phyloP scores from a whole-genome alignment of 148 eudicot genomes.

The Chenopodium berlandieri region DNA sequence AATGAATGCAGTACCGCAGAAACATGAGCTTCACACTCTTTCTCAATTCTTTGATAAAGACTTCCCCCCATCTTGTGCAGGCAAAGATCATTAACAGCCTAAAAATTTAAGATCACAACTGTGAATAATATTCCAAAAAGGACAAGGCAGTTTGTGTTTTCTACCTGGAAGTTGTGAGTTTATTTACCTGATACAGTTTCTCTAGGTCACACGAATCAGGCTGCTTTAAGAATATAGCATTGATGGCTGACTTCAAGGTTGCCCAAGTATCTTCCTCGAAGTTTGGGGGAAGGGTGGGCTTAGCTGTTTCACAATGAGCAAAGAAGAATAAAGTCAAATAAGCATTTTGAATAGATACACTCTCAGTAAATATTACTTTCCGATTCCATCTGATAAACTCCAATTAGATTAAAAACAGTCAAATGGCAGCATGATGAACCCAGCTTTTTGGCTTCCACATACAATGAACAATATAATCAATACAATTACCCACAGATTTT shows the following conservation, averaged over 20 bases:
- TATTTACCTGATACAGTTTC: constrained; percentile 79
- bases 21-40: constrained; percentile 83
- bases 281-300: constrained; percentile 75
- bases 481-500: not conserved
- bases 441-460: not conserved
- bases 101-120: constrained; percentile 8
- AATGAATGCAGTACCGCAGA: constrained; percentile 63
- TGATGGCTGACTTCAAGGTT: constrained; percentile 80
- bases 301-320: constrained; percentile 44
- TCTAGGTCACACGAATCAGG: constrained; percentile 89
- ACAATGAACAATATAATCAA: not conserved
- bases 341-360: not conserved
- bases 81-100: constrained; percentile 96
- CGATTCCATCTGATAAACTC: not conserved
- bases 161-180: not conserved
- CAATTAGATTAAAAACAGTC: not conserved
- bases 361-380: not conserved
- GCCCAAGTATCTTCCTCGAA: constrained; percentile 98
- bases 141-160: not conserved
- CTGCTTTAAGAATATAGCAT: constrained; percentile 86
- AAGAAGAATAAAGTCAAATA: constrained; percentile 11
- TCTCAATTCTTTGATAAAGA: constrained; percentile 86
- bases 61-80: constrained; percentile 90
- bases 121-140: constrained; percentile 10
- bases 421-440: not conserved